Base-by-base conservation (phyloP, 306 rosid species). In the Vachellia pachyceras region DNA sequence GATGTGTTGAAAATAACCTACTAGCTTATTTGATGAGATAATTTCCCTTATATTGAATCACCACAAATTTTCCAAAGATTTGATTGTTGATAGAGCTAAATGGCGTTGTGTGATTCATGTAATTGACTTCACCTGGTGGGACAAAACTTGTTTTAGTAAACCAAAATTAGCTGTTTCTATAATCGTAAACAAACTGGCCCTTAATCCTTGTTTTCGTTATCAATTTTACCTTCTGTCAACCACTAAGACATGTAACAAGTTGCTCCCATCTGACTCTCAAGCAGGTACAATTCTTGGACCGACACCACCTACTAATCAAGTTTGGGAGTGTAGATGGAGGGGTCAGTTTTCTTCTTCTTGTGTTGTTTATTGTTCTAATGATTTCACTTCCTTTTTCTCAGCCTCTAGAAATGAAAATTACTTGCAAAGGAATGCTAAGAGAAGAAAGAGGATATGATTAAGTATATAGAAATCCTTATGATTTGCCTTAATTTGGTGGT, bases 201-300 rank as follows among this genome's bases (percentile, higher is more conserved):
- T 15, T 15, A 64, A 73, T 71, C 45, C 55, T 47, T 80, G 55
- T 61, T 40, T 58, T 39, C 35, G 29, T 55, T 7, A n/a, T 35
- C 3, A n/a, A 35, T 63, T 33, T 37, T 67, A 39, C 22, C 72
- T 25, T 41, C 15, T 39, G 68, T 63, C 50, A 72, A 81, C 76
- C 54, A 75, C 78, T 80, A 78, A 69, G 86, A 60, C 74, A 69
- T 36, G 41, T 91, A 81, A 87, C 88, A 69, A 78, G 85, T 78
- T 80, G 85, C 78, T 87, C 85, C 78, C 83, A 73, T 83, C 15
- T 84, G 77, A 89, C 79, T 86, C 78, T 77, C 87, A 88, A 82
- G 78, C 91, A 95, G 99, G 99, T 93, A 87, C 99, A 95, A 84
- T 95, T 95, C 93, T 86, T 95, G 96, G 99, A 95, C 79, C 90